phyloP scores from a whole-genome alignment of 257 asterid species.

The Solanum virginianum region DNA sequence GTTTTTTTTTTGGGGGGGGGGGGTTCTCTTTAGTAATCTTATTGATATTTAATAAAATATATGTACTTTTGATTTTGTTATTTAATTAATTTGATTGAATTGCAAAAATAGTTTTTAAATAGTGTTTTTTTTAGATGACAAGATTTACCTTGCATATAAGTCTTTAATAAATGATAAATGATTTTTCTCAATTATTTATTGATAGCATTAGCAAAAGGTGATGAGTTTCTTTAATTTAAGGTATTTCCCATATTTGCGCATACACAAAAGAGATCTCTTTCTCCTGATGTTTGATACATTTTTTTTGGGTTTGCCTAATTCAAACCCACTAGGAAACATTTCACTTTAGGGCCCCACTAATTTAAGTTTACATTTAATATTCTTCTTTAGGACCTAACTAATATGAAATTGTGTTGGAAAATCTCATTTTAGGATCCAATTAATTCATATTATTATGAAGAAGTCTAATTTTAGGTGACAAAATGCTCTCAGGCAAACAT shows the following conservation, averaged over 20 bases:
- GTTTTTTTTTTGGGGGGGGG: not conserved
- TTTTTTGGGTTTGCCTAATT: not conserved
- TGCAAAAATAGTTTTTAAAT: not conserved
- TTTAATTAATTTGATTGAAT: not conserved
- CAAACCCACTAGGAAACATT: rapidly evolving
- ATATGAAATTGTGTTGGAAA: not conserved
- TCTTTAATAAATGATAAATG: not conserved
- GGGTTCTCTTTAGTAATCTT: too few relatives aligned
- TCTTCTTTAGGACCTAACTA: not conserved
- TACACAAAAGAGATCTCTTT: not conserved
- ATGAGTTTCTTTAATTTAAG: not conserved
- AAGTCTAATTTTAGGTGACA: not conserved
- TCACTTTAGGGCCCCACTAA: not conserved
- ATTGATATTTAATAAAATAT: not conserved
- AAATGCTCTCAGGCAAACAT: not conserved
- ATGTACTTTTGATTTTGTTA: not conserved
- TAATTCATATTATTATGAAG: not conserved
- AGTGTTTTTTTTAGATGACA: not conserved
- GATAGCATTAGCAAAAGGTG: not conserved
- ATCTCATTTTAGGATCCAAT: not conserved
- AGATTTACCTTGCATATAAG: not conserved
- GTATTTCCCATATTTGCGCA: not conserved
- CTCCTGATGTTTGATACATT: not conserved
- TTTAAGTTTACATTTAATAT: not conserved
- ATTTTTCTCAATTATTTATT: not conserved